Evolutionary conservation across 305 asterid genomes (phyloP), one percentile per base, ranked within the genome.

Genomic region (Fraxinus ornus): DNA sequence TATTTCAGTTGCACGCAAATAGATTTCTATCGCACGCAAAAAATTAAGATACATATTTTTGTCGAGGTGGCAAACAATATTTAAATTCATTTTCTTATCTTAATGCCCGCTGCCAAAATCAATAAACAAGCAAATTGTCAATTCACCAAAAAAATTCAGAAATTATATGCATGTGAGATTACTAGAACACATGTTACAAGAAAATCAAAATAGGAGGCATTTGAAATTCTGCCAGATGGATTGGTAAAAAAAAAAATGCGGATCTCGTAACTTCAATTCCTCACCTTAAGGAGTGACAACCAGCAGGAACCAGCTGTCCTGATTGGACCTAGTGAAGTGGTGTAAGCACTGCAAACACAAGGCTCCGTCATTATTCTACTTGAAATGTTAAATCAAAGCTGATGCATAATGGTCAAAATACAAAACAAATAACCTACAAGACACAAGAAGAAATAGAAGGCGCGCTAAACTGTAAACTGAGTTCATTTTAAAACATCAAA

Each of bases 311-410:
- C 83, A 79, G 81, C 80, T 77, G 79, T 72, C 84, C 79, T 75
- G 81, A 85, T 3, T 73, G 80, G 83, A 81, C 77, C 88, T 82
- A 84, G 77, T 89, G 85, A 81, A 78, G 85, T 76, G 89, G 92
- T 81, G 89, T 87, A 78, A 87, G 90, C 84, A 89, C 92, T 89
- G 89, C 64, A 84, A 82, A 86, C 75, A 75, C 49, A 84, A n/a
- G 64, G 76, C 24, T 71, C 47, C 0, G 12, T 15, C 47, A 71
- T 68, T 71, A 71, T 5, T 71, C 24, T 41, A 37, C 57, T 70
- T 55, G 55, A 64, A 70, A 32, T 36, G 30, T 24, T 21, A 75
- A 71, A 37, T 37, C 39, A 82, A 80, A 13, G 78, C 32, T 78
- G 22, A 78, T 36, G 82, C 84, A 86, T 41, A 60, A 82, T 35